Base-by-base conservation (phyloP, 495 filamentous ascomycete genomes). In the Aspergillus olivimuriae region DNA sequence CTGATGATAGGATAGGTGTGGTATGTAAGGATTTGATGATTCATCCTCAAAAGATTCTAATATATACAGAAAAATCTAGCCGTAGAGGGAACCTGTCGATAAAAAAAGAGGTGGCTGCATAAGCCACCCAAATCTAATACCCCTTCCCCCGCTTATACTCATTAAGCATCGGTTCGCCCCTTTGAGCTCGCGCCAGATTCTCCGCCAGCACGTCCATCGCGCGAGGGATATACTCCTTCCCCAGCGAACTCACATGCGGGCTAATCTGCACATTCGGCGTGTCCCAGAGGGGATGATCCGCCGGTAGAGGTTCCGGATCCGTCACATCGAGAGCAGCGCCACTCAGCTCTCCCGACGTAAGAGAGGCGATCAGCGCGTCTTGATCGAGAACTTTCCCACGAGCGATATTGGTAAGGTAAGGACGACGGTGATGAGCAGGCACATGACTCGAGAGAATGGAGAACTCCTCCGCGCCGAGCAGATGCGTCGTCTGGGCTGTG, bases 311-410 rank as follows among this genome's bases (percentile, higher is more conserved):
- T 53, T 95, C 89, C 0, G 88, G 89, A 42, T 91, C 85, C 7
- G 86, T 83, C 0, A 94, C 89, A 60, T 95, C 89, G 17, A 95
- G 62, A 28, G 86, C 86, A 0, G 88, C 89, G 18, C 87, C 87
- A 34, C 77, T 65, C 32, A 95, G 58, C 14, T 50, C 40, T 0
- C 61, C 66, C 1, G 47, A 48, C 16, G 61, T 50, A 11, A 70
- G 36, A 3, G 87, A 80, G 0, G 62, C 65, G 10, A 91, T 66
- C 20, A 95, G 55, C 3, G 78, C 85, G 11, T 77, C 73, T 35
- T 86, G 81, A 37, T 88, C 72, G 33, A 95, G 65, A 23, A 90
- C 78, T 11, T 69, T 68, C 0, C 89, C 89, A 0, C 89, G 73
- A 0, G 81, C 75, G 39, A 94, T 86, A 50, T 94, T 95, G 4